Evolutionary conservation across 345 rosid species (phyloP).

Genomic region (Arabis alpina): DNA sequence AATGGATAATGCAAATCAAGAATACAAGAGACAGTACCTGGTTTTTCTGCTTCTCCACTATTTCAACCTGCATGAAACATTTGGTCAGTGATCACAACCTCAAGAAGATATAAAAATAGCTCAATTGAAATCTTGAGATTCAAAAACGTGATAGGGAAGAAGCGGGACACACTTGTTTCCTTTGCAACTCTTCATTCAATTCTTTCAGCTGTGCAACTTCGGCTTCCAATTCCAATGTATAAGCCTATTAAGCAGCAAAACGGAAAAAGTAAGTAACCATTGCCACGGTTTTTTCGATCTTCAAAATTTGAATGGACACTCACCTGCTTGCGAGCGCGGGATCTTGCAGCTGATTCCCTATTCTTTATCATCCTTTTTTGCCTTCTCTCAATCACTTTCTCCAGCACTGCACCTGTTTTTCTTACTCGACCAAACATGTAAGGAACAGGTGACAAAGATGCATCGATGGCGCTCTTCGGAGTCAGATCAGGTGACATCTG

Average conservation of each 20-base stretch:
- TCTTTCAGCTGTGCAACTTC: constrained; percentile 86
- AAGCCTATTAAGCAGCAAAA: constrained; percentile 64
- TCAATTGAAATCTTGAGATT: constrained; percentile 19
- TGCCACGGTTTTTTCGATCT: background rate
- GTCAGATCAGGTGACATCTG: constrained; percentile 79
- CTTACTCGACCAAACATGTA: constrained; percentile 80
- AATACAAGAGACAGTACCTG: constrained; percentile 50
- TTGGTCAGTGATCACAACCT: constrained; percentile 19
- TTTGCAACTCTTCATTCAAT: constrained; percentile 71
- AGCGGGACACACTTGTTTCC: constrained; percentile 64
- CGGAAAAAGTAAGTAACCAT: constrained; percentile 12
- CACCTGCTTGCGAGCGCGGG: constrained; percentile 99
- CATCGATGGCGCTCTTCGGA: constrained; percentile 73
- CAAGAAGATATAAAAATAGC: background rate
- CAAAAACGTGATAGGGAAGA: constrained; percentile 23
- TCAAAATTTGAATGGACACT: constrained; percentile 22
- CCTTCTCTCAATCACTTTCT: constrained; percentile 97
- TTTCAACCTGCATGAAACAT: constrained; percentile 58
- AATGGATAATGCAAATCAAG: constrained; percentile 3
- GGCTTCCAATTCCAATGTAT: constrained; percentile 90
- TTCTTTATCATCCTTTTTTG: constrained; percentile 98
- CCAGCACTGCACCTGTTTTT: constrained; percentile 65
- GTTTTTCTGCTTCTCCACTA: constrained; percentile 57
- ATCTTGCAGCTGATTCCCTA: constrained; percentile 97
- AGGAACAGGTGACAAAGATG: constrained; percentile 82